Conservation (phyloP, 2,329 filamentous ascomycete genomes). For the Aspergillus awamori region DNA sequence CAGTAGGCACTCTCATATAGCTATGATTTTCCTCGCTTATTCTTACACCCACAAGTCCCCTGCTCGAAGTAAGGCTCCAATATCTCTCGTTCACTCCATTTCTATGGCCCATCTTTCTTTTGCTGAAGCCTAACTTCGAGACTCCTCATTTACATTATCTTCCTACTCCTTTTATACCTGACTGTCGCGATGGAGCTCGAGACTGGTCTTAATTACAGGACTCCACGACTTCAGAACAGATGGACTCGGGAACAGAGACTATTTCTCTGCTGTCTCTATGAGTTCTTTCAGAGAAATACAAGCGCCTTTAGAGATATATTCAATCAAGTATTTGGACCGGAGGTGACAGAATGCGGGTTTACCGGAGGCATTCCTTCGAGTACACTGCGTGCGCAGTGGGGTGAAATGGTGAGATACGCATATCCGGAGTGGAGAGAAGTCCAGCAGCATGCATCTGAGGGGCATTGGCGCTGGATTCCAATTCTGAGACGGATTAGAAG, state of each 20-base stretch:
- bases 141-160: neutral
- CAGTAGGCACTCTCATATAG: too few relatives aligned
- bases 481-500: slow-evolving; percentile 18
- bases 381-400: slow-evolving; percentile 27
- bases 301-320: slow-evolving; percentile 28
- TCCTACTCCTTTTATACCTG: neutral
- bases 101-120: neutral
- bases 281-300: slow-evolving; percentile 25
- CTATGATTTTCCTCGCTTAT: too few relatives aligned
- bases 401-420: slow-evolving; percentile 18
- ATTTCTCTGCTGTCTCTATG: slow-evolving; percentile 29
- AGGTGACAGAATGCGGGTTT: slow-evolving; percentile 28
- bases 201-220: neutral
- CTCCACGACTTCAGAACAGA: slow-evolving; percentile 4
- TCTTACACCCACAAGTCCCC: too few relatives aligned
- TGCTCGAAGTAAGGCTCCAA: neutral
- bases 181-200: neutral
- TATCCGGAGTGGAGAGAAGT: slow-evolving; percentile 30
- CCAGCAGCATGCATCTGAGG: slow-evolving; percentile 24
- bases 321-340: slow-evolving; percentile 25
- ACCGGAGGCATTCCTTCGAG: slow-evolving; percentile 5
- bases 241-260: slow-evolving; percentile 25
- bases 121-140: neutral
- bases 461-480: slow-evolving; percentile 19
- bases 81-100: neutral